Evolutionary conservation across 2,329 filamentous ascomycete species (phyloP), one percentile per base, ranked within the genome.

Genomic region (Coleophoma crateriformis): DNA sequence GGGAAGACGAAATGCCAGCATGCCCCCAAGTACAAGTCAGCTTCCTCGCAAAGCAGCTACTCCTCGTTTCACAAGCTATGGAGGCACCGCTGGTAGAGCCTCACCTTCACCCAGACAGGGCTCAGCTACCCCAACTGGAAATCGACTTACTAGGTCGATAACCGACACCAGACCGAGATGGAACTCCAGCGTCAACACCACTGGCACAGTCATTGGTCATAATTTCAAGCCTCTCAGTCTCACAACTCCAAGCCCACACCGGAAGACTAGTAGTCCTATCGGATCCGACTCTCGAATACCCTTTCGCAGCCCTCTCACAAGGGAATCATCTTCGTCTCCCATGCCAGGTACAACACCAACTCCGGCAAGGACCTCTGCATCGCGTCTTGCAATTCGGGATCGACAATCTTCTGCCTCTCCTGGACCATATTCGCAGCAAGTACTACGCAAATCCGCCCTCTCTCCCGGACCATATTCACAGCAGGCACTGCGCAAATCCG

Each of bases 161-260:
- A 72, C 72, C 17, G 69, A 77, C 50, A 73, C 78, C 50, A 81
- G 85, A 46, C 88, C 88, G 3, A 78, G 82, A 50, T 94, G 88
- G 88, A 92, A 84, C 61, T 63, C 61, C 11, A 87, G 83, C 32
- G 80, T 82, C 6, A 89, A 85, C 59, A 77, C 79, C 4, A 70
- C 70, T 7, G 77, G 82, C 53, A 71, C 82, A n/a, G 76, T 85
- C 33, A 78, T 80, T n/a, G 82, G 84, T 22, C 83, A 87, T 64
- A 81, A 81, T 63, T 86, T 82, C 68, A 85, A 81, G 58, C 79
- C 84, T 11, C 67, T 85, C 11, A 79, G 68, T 34, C 67, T 81
- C 41, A 82, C 79, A 19, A 65, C 60, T 7, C 61, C 63, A 45
- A 64, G 59, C 50, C 61, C 62, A 34, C 57, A 64, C 48, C 54